phyloP scores from a whole-genome alignment of 2,329 filamentous ascomycete genomes.

The Zarea fungicola region DNA sequence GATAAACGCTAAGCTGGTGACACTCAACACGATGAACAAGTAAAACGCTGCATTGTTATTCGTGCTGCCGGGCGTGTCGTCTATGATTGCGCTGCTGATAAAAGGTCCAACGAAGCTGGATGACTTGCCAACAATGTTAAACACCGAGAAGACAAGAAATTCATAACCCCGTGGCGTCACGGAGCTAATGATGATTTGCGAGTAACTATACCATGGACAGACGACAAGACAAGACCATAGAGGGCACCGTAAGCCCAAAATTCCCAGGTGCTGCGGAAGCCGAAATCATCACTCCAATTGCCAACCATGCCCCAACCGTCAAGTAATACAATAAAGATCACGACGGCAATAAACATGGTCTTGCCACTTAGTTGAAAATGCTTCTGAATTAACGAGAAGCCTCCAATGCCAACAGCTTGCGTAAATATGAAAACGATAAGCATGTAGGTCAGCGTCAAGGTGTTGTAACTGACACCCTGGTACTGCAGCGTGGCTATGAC shows the following conservation, averaged over 20 bases:
- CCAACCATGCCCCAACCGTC: constrained; percentile 44
- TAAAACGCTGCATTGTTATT: constrained; percentile 61
- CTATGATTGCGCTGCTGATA: constrained; percentile 63
- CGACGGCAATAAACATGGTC: constrained; percentile 50
- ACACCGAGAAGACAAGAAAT: constrained; percentile 55
- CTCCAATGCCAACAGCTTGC: neutral
- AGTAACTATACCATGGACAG: constrained; percentile 66
- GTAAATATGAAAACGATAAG: neutral
- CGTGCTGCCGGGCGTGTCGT: constrained; percentile 46
- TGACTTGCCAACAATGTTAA: constrained; percentile 61
- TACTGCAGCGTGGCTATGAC: constrained; percentile 63
- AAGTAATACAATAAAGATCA: constrained; percentile 55
- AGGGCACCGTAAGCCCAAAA: constrained; percentile 44
- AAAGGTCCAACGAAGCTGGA: constrained; percentile 63
- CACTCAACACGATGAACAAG: constrained; percentile 55
- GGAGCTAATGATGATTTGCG: constrained; percentile 65
- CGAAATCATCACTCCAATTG: constrained; percentile 38
- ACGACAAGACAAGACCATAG: constrained; percentile 62
- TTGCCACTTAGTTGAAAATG: neutral
- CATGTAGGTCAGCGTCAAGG: constrained; percentile 35
- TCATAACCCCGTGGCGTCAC: constrained; percentile 64
- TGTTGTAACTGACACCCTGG: constrained; percentile 58
- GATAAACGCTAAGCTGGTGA: constrained; percentile 48
- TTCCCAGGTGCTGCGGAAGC: constrained; percentile 41
- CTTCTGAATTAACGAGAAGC: neutral